A percentile compares a stretch with the other conserved stretches of the same genome.
phyloP scores from a whole-genome alignment of 2,329 filamentous ascomycete species.

The Colletotrichum caudatum region DNA sequence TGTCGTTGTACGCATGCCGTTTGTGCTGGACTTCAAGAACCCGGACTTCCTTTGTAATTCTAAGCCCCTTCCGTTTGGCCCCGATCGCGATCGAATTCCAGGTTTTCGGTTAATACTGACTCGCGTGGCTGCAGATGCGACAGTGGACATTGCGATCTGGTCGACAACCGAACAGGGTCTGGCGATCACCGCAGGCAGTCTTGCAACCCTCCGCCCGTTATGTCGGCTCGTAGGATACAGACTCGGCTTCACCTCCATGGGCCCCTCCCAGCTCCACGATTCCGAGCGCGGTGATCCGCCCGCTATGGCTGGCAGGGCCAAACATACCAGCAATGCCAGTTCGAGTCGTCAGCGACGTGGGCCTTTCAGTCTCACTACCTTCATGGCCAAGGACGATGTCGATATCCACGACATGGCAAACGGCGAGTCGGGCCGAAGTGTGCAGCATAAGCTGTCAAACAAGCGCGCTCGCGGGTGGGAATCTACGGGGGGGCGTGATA shows the following conservation, averaged over 20 bases:
- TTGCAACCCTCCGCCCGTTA: constrained; percentile 62
- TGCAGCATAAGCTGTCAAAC: constrained; percentile 13
- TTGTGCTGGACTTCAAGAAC: constrained; percentile 53
- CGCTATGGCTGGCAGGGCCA: constrained; percentile 30
- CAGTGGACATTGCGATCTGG: constrained; percentile 62
- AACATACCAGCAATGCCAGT: constrained; percentile 27
- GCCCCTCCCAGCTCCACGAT: constrained; percentile 26
- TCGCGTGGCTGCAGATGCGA: constrained; percentile 49
- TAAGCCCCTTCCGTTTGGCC: not conserved
- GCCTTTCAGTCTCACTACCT: constrained; percentile 48
- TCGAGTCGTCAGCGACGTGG: constrained; percentile 33
- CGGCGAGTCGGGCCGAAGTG: constrained; percentile 19
- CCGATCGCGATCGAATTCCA: not conserved
- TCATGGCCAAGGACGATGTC: constrained; percentile 45
- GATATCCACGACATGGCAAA: constrained; percentile 28
- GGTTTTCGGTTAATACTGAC: constrained; percentile 26
- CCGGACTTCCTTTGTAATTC: constrained; percentile 59
- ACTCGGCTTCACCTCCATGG: constrained; percentile 47
- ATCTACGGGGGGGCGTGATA: constrained; percentile 34
- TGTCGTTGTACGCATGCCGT: constrained; percentile 57
- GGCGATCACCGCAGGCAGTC: constrained; percentile 60
- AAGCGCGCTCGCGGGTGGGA: constrained; percentile 38
- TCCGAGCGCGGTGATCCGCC: constrained; percentile 28
- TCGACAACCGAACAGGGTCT: constrained; percentile 62
- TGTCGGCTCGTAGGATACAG: constrained; percentile 50